Base-by-base conservation (phyloP, 305 asterid genomes). In the Fraxinus greggii region DNA sequence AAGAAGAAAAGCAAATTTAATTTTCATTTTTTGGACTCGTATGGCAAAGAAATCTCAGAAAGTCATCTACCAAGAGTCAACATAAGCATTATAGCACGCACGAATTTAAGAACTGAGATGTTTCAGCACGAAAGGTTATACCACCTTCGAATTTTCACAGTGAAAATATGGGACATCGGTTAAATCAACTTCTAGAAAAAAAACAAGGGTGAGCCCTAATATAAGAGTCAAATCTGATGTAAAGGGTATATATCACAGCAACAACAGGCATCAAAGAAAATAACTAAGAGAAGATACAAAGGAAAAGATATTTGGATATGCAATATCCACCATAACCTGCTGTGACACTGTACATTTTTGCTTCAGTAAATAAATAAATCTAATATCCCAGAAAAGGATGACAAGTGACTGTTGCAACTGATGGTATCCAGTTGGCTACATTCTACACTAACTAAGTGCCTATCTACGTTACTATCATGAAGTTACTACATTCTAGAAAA, bases 1-100 rank as follows among this genome's bases (percentile, higher is more conserved):
- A 77, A 63, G 38, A 77, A 69, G 38, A 69, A 29, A 31, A 31
- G 75, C 3, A 69, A 69, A 69, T 69, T 69, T 29, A 69, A 69
- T 2, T 28, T 69, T 28, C 24, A 69, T 69, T 29, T 69, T 28
- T 28, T 15, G 40, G 21, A 67, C 35, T 28, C 40, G 32, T 51
- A 51, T 19, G 79, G 67, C 77, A 56, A 51, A 40, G 48, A 78
- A 77, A 69, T 72, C 51, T 75, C 69, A 76, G 79, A 61, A 75
- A 48, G 29, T 74, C 72, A 76, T 61, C 3, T 61, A 78, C 70
- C 63, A 23, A 45, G 80, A 54, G 59, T 78, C 81, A 77, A 35
- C 73, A 28, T 65, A 24, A 24, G 33, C 36, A 28, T 40, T 40
- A 15, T 26, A 42, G 73, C 31, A 26, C 26, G 17, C 17, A 26